Conservation (phyloP, 2,329 filamentous ascomycete genomes). For the Chaetomium olivaceum region DNA sequence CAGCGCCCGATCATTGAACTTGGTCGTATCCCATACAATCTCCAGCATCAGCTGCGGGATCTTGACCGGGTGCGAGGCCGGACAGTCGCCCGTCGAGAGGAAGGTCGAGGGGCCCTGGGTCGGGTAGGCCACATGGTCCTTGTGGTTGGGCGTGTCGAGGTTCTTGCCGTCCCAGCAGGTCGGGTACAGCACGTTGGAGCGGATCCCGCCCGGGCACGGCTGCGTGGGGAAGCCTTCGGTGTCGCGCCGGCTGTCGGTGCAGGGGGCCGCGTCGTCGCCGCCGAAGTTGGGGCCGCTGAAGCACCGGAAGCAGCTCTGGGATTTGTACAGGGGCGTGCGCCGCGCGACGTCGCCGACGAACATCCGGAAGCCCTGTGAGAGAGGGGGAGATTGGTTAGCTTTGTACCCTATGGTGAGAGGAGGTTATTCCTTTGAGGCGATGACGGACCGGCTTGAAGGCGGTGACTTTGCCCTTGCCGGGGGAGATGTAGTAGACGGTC, state of each 20-base stretch:
- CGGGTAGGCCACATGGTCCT: slow-evolving; percentile 46
- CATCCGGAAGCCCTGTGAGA: slow-evolving; percentile 11
- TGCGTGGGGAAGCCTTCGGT: not conserved
- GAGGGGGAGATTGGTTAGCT: not conserved
- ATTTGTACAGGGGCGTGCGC: slow-evolving; percentile 7
- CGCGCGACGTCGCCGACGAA: slow-evolving; percentile 5
- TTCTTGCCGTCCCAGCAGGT: slow-evolving; percentile 57
- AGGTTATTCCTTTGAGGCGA: not conserved
- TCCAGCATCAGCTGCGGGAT: slow-evolving; percentile 16
- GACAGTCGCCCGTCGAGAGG: slow-evolving; percentile 8
- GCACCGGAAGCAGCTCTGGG: slow-evolving; percentile 12
- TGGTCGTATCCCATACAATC: slow-evolving; percentile 13
- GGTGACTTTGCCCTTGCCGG: not conserved
- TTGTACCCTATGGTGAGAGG: not conserved
- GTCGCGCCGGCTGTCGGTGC: slow-evolving; percentile 11
- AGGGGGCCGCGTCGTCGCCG: slow-evolving; percentile 8
- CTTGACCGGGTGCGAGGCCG: slow-evolving; percentile 13
- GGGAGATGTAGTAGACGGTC: slow-evolving; percentile 3
- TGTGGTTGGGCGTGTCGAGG: slow-evolving; percentile 50
- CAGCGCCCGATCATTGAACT: slow-evolving; percentile 1
- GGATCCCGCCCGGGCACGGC: slow-evolving; percentile 11
- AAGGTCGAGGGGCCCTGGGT: not conserved
- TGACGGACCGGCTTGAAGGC: slow-evolving; percentile 2
- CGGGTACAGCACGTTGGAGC: slow-evolving; percentile 43
- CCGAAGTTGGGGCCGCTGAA: slow-evolving; percentile 16